Conservation (phyloP, 129 eudicot genomes). For the Dittrichia graveolens region DNA sequence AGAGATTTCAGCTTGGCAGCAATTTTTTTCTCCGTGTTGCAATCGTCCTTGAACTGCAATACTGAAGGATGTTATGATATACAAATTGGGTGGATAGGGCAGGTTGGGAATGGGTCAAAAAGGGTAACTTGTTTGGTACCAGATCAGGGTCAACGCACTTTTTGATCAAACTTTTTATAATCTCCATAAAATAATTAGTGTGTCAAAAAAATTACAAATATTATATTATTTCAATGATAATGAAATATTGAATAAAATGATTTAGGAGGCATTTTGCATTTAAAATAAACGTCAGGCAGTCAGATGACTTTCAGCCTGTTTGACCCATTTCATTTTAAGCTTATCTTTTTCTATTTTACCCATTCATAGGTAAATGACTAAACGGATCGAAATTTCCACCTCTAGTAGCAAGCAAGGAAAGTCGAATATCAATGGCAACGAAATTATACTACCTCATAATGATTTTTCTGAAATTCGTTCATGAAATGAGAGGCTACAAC, state of each 20-base stretch:
- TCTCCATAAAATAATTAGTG: background rate
- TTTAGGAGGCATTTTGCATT: background rate
- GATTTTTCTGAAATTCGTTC: constrained; percentile 65
- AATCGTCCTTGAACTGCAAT: constrained; percentile 85
- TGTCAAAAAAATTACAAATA: background rate
- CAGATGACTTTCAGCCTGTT: background rate
- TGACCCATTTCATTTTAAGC: background rate
- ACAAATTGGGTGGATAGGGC: background rate
- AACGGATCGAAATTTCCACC: background rate
- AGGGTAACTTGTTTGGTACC: background rate
- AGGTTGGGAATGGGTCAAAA: background rate
- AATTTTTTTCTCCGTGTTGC: constrained; percentile 89
- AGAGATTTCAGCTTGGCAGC: constrained; percentile 80
- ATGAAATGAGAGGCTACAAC: constrained; percentile 76
- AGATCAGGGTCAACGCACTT: background rate
- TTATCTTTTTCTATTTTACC: background rate
- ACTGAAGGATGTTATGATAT: background rate
- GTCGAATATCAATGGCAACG: background rate
- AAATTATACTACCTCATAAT: constrained; percentile 65
- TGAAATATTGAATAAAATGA: background rate
- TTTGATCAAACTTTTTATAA: background rate
- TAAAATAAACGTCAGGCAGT: background rate
- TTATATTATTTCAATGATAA: background rate
- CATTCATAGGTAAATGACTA: background rate
- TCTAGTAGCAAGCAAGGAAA: background rate